phyloP scores from a whole-genome alignment of 192 early-diverging fungal genomes.

The Rhizoclosmatium globosum region DNA sequence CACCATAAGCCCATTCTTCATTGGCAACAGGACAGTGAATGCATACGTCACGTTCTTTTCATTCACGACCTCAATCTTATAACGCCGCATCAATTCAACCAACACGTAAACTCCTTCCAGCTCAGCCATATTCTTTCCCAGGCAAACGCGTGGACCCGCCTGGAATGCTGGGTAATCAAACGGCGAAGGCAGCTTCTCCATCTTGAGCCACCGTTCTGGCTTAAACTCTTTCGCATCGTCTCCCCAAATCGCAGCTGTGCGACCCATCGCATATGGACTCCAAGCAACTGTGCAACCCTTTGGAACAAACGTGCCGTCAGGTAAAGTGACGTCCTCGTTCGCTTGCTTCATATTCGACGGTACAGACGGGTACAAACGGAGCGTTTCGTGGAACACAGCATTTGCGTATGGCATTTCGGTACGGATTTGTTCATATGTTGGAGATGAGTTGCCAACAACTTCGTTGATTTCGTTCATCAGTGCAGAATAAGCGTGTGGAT shows the following conservation, averaged over 20 bases:
- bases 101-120: slow-evolving; percentile 48
- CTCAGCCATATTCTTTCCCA: slow-evolving; percentile 9
- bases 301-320: slow-evolving; percentile 63
- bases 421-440: slow-evolving; percentile 50
- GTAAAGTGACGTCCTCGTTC: slow-evolving; percentile 64
- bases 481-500: slow-evolving; percentile 37
- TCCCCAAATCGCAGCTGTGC: slow-evolving; percentile 67
- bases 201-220: slow-evolving; percentile 72
- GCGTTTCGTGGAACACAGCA: too few species aligned
- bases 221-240: slow-evolving; percentile 65
- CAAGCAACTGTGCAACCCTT: slow-evolving; percentile 61
- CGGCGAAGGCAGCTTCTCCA: slow-evolving; percentile 36
- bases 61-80: slow-evolving; percentile 35
- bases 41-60: slow-evolving; percentile 27
- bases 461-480: slow-evolving; percentile 44
- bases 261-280: slow-evolving; percentile 58
- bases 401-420: slow-evolving; percentile 47
- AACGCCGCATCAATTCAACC: slow-evolving; percentile 31
- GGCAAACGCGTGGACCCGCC: slow-evolving; percentile 52
- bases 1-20: slow-evolving; percentile 30
- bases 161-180: slow-evolving; percentile 30
- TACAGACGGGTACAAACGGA: slow-evolving; percentile 66
- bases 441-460: slow-evolving; percentile 1
- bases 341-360: slow-evolving; percentile 66
- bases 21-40: slow-evolving; percentile 33